Conservation (phyloP, 306 rosid genomes). For the Ammopiptanthus mongolicus region DNA sequence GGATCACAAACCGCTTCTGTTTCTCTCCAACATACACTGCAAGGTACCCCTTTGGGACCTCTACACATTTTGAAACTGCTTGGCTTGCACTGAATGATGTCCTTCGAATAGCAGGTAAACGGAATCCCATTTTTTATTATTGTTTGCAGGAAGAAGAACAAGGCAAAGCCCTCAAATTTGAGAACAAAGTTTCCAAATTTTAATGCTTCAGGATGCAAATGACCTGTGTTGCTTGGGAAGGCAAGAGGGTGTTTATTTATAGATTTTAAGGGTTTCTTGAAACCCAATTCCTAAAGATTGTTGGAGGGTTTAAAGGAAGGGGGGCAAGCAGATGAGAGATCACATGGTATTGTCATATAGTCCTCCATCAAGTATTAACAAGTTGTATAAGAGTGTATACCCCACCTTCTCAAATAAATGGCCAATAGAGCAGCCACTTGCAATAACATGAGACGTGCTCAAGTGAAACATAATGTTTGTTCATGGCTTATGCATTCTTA, state of each 20-base stretch:
- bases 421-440: not conserved
- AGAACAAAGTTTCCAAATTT: not conserved
- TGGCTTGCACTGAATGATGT: not conserved
- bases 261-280: not conserved
- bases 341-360: slow-evolving; percentile 11
- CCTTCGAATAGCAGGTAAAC: slow-evolving; percentile 11
- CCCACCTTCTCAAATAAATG: slow-evolving; percentile 8
- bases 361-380: not conserved
- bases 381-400: not conserved
- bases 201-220: not conserved
- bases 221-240: slow-evolving; percentile 11
- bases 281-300: not conserved
- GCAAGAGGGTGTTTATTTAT: slow-evolving; percentile 12
- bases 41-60: slow-evolving; percentile 41
- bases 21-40: slow-evolving; percentile 43
- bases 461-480: not conserved
- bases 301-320: not conserved
- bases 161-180: not conserved
- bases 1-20: slow-evolving; percentile 34
- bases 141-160: not conserved
- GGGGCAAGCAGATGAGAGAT: not conserved
- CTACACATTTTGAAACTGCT: not conserved
- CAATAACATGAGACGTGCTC: not conserved
- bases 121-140: slow-evolving; percentile 18
- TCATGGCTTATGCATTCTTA: not conserved